Conservation (phyloP, 2,329 filamentous ascomycete genomes). For the Emergomyces orientalis region DNA sequence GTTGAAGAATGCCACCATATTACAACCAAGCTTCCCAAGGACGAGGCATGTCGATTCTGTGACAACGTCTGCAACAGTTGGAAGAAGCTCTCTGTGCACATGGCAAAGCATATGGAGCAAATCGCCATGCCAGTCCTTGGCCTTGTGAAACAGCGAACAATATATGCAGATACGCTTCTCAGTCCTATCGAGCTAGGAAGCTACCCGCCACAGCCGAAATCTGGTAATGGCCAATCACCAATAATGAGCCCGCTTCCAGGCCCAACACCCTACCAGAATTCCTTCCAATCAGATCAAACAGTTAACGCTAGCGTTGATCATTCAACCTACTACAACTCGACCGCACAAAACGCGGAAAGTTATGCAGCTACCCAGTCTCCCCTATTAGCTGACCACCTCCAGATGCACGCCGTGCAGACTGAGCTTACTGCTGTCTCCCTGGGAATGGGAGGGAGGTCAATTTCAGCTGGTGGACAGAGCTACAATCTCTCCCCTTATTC, state of each 20-base stretch:
- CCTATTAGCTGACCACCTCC: conserved; percentile 6
- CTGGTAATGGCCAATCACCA: neutral
- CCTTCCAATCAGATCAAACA: conserved; percentile 4
- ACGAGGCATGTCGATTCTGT: conserved; percentile 83
- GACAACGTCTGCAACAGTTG: conserved; percentile 69
- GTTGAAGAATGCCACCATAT: conserved; percentile 69
- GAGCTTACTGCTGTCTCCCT: conserved; percentile 1
- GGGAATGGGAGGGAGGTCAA: conserved; percentile 1
- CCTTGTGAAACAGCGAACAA: conserved; percentile 36
- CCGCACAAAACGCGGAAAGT: conserved; percentile 4
- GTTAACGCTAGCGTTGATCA: neutral
- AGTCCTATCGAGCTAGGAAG: conserved; percentile 9
- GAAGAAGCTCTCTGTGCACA: conserved; percentile 90
- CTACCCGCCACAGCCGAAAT: neutral
- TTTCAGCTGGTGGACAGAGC: neutral
- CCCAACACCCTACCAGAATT: neutral
- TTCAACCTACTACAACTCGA: neutral
- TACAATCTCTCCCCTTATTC: conserved; percentile 8
- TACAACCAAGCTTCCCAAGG: conserved; percentile 54
- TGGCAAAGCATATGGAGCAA: conserved; percentile 90
- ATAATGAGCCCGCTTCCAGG: neutral
- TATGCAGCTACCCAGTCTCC: conserved; percentile 7
- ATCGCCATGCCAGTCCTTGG: conserved; percentile 71
- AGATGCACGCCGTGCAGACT: conserved; percentile 10
- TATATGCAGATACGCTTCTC: conserved; percentile 33